Percentiles rank a stretch among this genome's conserved stretches.
Conservation (phyloP, 495 filamentous ascomycete species). For the Penicillium herquei region DNA sequence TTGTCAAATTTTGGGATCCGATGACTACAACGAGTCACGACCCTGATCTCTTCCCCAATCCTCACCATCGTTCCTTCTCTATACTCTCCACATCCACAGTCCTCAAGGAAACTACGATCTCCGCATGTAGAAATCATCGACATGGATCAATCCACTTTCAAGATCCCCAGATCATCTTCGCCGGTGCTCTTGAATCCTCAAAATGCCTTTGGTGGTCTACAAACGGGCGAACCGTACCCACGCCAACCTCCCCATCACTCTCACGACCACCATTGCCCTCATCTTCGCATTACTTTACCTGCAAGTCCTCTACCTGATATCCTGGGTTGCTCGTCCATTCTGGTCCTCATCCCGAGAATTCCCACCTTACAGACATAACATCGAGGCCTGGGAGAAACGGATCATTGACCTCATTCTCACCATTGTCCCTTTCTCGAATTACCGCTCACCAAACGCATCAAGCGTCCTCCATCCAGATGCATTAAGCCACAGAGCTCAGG, state of each 20-base stretch:
- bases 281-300: slow-evolving; percentile 15
- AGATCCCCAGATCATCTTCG: background rate
- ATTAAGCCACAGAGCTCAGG: background rate
- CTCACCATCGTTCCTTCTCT: slow-evolving; percentile 2
- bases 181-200: background rate
- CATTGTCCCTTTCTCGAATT: slow-evolving; percentile 12
- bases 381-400: slow-evolving; percentile 11
- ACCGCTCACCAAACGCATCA: slow-evolving; percentile 16
- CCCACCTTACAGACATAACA: slow-evolving; percentile 11
- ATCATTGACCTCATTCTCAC: slow-evolving; percentile 14
- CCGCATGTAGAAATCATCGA: too few relatives aligned
- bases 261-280: slow-evolving; percentile 13
- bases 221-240: slow-evolving; percentile 1
- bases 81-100: background rate
- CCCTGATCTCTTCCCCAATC: too few relatives aligned
- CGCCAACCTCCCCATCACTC: slow-evolving; percentile 16
- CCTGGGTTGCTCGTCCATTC: slow-evolving; percentile 16
- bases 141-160: background rate
- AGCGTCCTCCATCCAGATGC: slow-evolving; percentile 1
- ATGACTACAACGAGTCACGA: too few relatives aligned
- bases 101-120: too few relatives aligned
- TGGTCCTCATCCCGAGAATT: slow-evolving; percentile 9
- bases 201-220: slow-evolving; percentile 7
- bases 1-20: too few relatives aligned
- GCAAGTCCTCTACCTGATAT: slow-evolving; percentile 21